Conservation (phyloP, 352 stramenopile genomes). For the Phytophthora macrochlamydospora region DNA sequence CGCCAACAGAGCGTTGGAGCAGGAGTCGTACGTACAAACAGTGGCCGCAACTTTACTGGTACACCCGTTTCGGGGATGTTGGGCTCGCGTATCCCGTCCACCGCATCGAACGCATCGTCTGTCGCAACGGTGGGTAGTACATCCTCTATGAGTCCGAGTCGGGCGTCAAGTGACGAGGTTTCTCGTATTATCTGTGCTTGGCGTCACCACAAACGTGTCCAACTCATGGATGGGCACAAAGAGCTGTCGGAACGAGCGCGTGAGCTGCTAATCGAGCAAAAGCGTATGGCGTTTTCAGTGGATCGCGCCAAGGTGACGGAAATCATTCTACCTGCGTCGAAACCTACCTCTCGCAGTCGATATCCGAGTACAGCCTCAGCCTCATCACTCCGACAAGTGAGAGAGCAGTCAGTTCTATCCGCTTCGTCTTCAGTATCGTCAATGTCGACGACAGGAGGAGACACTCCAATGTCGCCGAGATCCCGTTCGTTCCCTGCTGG, state of each 20-base stretch:
- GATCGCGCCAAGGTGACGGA: constrained; percentile 85
- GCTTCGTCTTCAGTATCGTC: constrained; percentile 49
- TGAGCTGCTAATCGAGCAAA: constrained; percentile 87
- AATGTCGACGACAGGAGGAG: constrained; percentile 30
- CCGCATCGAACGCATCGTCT: constrained; percentile 44
- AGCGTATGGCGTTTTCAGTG: constrained; percentile 85
- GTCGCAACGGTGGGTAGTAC: constrained; percentile 48
- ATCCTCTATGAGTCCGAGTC: constrained; percentile 56
- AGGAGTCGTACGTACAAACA: constrained; percentile 57
- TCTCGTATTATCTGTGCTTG: constrained; percentile 84
- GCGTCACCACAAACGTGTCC: constrained; percentile 86
- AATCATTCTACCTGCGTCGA: constrained; percentile 76
- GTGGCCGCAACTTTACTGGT: constrained; percentile 42
- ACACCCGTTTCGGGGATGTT: constrained; percentile 47
- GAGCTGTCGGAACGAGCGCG: constrained; percentile 76
- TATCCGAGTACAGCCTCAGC: constrained; percentile 58
- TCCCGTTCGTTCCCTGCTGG: constrained; percentile 30
- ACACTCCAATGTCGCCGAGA: constrained; percentile 34
- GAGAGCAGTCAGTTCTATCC: constrained; percentile 42
- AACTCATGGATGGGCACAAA: constrained; percentile 90
- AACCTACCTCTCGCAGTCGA: constrained; percentile 48
- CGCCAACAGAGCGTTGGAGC: constrained; percentile 50
- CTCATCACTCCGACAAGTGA: constrained; percentile 39
- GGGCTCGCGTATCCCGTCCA: constrained; percentile 56
- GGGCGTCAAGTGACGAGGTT: constrained; percentile 69